Conservation (phyloP, 2,329 filamentous ascomycete genomes). For the Hypoxylon sp. region DNA sequence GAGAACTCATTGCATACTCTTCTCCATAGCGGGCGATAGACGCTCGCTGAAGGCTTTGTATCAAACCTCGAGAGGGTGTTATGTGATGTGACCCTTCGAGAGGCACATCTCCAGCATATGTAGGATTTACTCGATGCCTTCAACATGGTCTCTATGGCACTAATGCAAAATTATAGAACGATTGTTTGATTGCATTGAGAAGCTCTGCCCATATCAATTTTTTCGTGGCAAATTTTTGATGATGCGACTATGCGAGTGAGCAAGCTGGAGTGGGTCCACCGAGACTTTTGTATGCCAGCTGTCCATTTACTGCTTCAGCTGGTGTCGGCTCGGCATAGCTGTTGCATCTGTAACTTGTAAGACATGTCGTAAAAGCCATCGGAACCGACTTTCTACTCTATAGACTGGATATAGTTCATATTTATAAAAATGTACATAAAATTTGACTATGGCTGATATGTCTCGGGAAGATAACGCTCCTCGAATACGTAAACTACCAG, state of each 20-base stretch:
- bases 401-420: too few species aligned
- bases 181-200: neutral
- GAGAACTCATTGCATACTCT: constrained; percentile 36
- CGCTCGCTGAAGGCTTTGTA: constrained; percentile 19
- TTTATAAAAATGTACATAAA: neutral
- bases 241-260: too few species aligned
- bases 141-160: constrained; percentile 36
- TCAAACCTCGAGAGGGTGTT: constrained; percentile 12
- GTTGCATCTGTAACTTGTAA: neutral
- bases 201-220: constrained; percentile 17
- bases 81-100: constrained; percentile 24
- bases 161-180: neutral
- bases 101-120: constrained; percentile 46
- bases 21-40: constrained; percentile 23
- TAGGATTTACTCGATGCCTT: constrained; percentile 41
- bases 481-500: neutral
- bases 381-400: too few species aligned
- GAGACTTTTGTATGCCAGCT: neutral
- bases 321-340: constrained; percentile 2
- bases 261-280: constrained; percentile 10
- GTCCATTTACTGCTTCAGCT: neutral
- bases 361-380: neutral
- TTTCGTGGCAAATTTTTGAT: constrained; percentile 22
- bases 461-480: neutral
- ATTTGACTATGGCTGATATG: too few species aligned